Conservation (phyloP, 345 rosid species). For the Pistacia atlantica region DNA sequence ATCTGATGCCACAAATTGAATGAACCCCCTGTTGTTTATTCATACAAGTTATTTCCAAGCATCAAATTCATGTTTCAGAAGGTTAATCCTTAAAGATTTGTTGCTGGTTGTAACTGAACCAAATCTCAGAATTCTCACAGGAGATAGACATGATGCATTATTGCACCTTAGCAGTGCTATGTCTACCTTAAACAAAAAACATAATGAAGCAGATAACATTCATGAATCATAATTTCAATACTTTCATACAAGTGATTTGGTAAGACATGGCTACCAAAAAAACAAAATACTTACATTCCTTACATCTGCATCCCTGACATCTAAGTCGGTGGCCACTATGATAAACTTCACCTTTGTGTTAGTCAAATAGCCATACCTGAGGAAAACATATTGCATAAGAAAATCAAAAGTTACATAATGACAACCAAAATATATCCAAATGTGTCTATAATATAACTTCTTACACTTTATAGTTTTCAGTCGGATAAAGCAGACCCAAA, state of each 20-base stretch:
- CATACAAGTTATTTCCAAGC: not conserved
- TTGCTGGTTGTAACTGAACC: not conserved
- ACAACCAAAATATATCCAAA: not conserved
- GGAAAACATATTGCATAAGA: slow-evolving; percentile 15
- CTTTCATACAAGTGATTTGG: not conserved
- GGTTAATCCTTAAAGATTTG: no score
- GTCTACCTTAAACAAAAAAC: not conserved
- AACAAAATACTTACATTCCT: slow-evolving; percentile 63
- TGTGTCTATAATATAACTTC: slow-evolving; percentile 9
- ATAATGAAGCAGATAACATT: not conserved
- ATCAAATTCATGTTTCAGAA: not conserved
- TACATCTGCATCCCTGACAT: slow-evolving; percentile 88
- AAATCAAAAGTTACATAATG: not conserved
- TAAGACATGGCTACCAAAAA: slow-evolving; percentile 1
- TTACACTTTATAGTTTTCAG: slow-evolving; percentile 95
- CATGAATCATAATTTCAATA: not conserved
- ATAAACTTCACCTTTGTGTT: slow-evolving; percentile 96
- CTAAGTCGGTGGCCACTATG: slow-evolving; percentile 84
- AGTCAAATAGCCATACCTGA: slow-evolving; percentile 89
- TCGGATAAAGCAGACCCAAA: slow-evolving; percentile 90
- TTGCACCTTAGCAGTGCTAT: no score
- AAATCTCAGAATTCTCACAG: not conserved
- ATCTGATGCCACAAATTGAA: not conserved
- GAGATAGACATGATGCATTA: not conserved
- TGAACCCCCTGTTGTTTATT: not conserved